Evolutionary conservation across 371 early-diverging fungal genomes (phyloP).

Genomic region (Mucor velutinosus): DNA sequence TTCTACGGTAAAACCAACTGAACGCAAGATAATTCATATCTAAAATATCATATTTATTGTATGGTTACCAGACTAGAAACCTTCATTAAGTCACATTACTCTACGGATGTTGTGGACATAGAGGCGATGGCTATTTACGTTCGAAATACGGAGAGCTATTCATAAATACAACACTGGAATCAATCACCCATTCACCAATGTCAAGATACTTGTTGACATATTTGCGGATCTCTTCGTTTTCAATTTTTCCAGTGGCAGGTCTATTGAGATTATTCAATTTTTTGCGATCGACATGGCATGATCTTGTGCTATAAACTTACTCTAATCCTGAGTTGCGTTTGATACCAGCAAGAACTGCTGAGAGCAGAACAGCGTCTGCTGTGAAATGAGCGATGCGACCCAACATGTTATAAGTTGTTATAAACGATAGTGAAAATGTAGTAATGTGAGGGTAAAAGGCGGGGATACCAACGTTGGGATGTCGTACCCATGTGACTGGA

Average conservation of each 20-base stretch:
- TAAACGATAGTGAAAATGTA: conserved; percentile 1
- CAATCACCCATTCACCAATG: conserved; percentile 72
- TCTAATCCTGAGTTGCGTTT: conserved; percentile 70
- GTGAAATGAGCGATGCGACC: conserved; percentile 67
- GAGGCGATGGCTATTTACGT: conserved; percentile 46
- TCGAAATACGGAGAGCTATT: conserved; percentile 64
- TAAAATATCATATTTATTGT: no score
- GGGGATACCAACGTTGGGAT: background rate
- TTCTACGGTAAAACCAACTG: no score
- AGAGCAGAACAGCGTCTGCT: conserved; percentile 73
- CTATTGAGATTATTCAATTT: conserved; percentile 24
- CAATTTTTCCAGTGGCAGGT: conserved; percentile 57
- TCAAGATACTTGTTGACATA: conserved; percentile 62
- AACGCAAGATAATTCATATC: no score
- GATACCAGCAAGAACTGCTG: conserved; percentile 77
- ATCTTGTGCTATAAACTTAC: conserved; percentile 37
- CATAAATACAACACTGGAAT: conserved; percentile 59
- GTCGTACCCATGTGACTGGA: conserved; percentile 1
- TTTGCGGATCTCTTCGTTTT: conserved; percentile 55
- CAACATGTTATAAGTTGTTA: conserved; percentile 43
- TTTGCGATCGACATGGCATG: background rate
- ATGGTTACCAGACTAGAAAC: no score
- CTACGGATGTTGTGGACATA: background rate
- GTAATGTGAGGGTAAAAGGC: background rate
- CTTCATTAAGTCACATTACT: background rate